phyloP scores from a whole-genome alignment of 495 filamentous ascomycete genomes.

The Parathielavia appendiculata region DNA sequence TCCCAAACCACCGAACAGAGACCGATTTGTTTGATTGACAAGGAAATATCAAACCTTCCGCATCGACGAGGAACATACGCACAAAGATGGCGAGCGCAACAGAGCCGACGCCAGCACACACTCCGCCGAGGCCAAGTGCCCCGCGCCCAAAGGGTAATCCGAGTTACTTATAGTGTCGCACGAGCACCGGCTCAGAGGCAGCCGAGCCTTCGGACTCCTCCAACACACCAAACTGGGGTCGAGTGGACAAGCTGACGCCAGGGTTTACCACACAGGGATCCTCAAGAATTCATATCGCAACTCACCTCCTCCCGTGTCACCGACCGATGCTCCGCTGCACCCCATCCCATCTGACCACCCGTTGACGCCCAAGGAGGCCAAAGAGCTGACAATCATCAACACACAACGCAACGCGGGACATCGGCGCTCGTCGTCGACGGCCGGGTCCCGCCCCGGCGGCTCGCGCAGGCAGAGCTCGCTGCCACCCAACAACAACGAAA shows the following conservation, averaged over 20 bases:
- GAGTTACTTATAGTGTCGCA: neutral
- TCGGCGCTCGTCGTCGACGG: conserved; percentile 72
- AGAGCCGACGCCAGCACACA: conserved; percentile 32
- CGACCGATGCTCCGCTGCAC: conserved; percentile 37
- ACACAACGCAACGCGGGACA: conserved; percentile 91
- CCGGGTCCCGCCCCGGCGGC: conserved; percentile 47
- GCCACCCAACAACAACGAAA: conserved; percentile 35
- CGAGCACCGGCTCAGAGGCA: too few relatives aligned
- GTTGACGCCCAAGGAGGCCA: conserved; percentile 53
- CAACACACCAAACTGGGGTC: too few relatives aligned
- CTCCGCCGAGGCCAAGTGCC: conserved; percentile 41
- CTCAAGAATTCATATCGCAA: conserved; percentile 80
- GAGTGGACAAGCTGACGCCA: neutral
- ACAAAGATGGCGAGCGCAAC: conserved; percentile 37
- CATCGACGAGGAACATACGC: neutral
- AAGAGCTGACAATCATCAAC: conserved; percentile 88
- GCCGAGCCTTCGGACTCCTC: too few relatives aligned
- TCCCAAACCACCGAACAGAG: neutral
- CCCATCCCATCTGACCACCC: conserved; percentile 30
- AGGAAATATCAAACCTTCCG: neutral
- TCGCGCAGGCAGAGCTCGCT: conserved; percentile 67
- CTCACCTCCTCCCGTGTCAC: conserved; percentile 50
- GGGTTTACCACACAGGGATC: conserved; percentile 58
- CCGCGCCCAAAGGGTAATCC: conserved; percentile 72
- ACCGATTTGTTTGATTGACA: neutral